Base-by-base conservation (phyloP, 2,329 filamentous ascomycete species). In the Hortaea sp. region DNA sequence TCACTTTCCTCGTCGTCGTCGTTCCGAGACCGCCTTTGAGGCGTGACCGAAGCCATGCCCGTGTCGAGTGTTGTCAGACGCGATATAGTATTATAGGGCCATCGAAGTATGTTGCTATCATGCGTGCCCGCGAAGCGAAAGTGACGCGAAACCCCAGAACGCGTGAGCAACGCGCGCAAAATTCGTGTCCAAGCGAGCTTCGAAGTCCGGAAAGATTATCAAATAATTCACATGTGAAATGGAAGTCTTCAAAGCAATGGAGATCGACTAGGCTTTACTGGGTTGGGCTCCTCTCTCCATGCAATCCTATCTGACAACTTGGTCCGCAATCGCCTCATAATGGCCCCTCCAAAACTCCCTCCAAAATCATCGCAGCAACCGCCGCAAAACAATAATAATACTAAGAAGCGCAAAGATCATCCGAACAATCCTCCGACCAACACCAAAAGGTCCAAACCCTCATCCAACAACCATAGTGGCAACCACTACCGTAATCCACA, bases 401-500 rank as follows among this genome's bases (percentile, higher is more conserved):
- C 27, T 30, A 48, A 50, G 35, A 51, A 52, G 44, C 51, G 46
- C 47, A 53, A 50, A 43, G 49, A 47, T 30, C 44, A 32, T n/a
- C 31, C 41, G 12, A 34, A 20, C 20, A 34, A 39, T 31, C 40
- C 4, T 20, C 41, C n/a, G 27, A 38, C 32, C 12, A 42, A 11
- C 41, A 29, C 27, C 27, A 32, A 30, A 27, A 46, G 20, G 20
- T 20, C 20, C 20, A 20, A 20, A 20, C 20, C 20, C 11, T 9
- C 31, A 5, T 10, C 41, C 28, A 50, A 50, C 27, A 44, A 47
- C n/a, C 28, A 42, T 6, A n/a, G 29, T 7, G 37, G 30, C 11
- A 35, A 32, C 7, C 54, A 61, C 32, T 54, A 58, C 28, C 51
- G 53, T 38, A 42, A 20, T 20, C 20, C 20, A 20, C 53, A 5